Evolutionary conservation across 1,284 basidiomycete species (phyloP).

Genomic region (Erythrobasidium hasegawianum): DNA sequence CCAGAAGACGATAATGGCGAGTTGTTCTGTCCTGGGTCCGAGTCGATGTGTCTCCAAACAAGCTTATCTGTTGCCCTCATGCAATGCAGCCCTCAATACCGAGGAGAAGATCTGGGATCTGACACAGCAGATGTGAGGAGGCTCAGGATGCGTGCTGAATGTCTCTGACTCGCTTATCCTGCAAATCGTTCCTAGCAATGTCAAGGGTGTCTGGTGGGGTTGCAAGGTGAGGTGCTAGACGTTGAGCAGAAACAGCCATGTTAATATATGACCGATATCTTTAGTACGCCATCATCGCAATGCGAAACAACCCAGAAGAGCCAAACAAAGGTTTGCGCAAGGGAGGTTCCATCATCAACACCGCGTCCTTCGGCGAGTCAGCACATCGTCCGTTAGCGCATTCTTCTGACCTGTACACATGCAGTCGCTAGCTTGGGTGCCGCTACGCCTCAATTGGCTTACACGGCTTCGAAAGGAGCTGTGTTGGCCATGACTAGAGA

Average conservation of each 20-base stretch:
- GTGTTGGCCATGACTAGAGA: slow-evolving; percentile 98
- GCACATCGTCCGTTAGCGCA: too few relatives aligned
- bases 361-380: slow-evolving; percentile 86
- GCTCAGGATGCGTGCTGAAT: slow-evolving; percentile 32
- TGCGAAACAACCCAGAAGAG: slow-evolving; percentile 85
- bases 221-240: slow-evolving; percentile 55
- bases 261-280: not conserved
- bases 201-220: slow-evolving; percentile 98
- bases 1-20: slow-evolving; percentile 28
- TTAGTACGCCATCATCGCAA: slow-evolving; percentile 86
- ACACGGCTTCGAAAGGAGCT: slow-evolving; percentile 83
- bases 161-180: slow-evolving; percentile 56
- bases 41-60: not conserved
- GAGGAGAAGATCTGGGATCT: slow-evolving; percentile 83
- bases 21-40: not conserved
- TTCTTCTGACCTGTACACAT: not conserved
- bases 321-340: slow-evolving; percentile 69
- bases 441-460: slow-evolving; percentile 14
- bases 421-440: slow-evolving; percentile 32
- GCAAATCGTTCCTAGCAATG: slow-evolving; percentile 62
- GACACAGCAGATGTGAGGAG: slow-evolving; percentile 37
- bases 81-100: slow-evolving; percentile 69
- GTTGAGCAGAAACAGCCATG: not conserved
- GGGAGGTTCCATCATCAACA: slow-evolving; percentile 95
- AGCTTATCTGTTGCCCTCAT: not conserved